phyloP scores from a whole-genome alignment of 345 rosid genomes.

The Arabidopsis thaliana region DNA sequence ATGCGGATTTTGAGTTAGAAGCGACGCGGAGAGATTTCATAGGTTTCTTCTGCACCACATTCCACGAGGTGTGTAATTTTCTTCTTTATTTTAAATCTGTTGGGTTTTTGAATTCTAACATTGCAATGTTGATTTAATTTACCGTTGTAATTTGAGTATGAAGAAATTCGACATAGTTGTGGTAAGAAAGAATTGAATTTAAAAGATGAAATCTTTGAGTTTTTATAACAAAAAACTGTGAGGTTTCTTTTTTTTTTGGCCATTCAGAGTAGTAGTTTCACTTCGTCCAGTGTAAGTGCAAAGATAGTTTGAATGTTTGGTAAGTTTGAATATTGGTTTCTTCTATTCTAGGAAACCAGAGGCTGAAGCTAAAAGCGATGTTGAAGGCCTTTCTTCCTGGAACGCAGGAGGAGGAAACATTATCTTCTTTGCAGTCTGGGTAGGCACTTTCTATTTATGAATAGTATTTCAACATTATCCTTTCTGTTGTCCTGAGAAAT shows the following conservation, averaged over 20 bases:
- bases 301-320: slow-evolving; percentile 10
- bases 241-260: slow-evolving; percentile 14
- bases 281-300: slow-evolving; percentile 6
- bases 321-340: background rate
- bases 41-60: slow-evolving; percentile 47
- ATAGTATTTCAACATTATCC: background rate
- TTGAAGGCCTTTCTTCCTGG: slow-evolving; percentile 62
- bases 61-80: slow-evolving; percentile 43
- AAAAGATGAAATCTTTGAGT: background rate
- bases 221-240: background rate
- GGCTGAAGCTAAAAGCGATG: slow-evolving; percentile 47
- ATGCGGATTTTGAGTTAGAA: slow-evolving; percentile 34
- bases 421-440: slow-evolving; percentile 50
- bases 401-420: slow-evolving; percentile 48
- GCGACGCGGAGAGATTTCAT: slow-evolving; percentile 42
- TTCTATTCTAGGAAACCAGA: slow-evolving; percentile 15
- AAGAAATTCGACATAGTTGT: background rate
- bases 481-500: slow-evolving; percentile 4
- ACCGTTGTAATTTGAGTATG: background rate
- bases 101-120: slow-evolving; percentile 2
- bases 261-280: background rate
- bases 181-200: background rate
- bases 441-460: slow-evolving; percentile 36
- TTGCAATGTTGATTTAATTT: background rate
- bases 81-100: background rate